Percentiles rank a stretch among this genome's conserved stretches.
These are phyloP conservation scores for Ustulina deusta DNA, from an alignment of 2,329 filamentous ascomycete genomes.

Conservation along the genomic window DNA sequence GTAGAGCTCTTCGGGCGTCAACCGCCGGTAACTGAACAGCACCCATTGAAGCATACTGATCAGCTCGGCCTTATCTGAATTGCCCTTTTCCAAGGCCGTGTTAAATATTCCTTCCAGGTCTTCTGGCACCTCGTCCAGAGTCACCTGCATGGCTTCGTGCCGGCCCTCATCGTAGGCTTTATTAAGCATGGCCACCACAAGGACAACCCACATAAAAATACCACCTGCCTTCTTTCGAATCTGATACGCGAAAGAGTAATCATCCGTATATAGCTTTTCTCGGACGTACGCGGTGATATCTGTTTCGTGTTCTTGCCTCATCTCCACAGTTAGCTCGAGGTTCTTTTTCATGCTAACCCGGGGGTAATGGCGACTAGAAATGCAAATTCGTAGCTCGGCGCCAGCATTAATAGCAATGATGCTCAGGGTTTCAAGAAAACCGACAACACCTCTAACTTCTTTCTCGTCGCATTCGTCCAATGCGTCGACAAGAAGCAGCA, in stretches of 20 bases:
- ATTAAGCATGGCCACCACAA: conserved; percentile 42
- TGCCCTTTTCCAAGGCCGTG: not conserved
- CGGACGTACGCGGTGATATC: conserved; percentile 12
- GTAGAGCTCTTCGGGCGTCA: conserved; percentile 13
- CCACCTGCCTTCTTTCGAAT: conserved; percentile 49
- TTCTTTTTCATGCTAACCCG: conserved; percentile 4
- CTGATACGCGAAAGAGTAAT: not conserved
- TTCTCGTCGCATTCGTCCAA: conserved; percentile 21
- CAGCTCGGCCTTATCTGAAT: conserved; percentile 2
- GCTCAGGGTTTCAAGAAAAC: conserved; percentile 15
- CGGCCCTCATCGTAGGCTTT: conserved; percentile 28
- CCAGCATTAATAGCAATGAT: not conserved
- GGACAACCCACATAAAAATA: conserved; percentile 58
- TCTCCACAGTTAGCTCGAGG: conserved; percentile 9
- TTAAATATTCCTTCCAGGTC: conserved; percentile 14
- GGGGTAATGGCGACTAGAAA: conserved; percentile 22
- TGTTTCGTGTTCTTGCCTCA: not conserved
- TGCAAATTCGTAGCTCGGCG: conserved; percentile 9
- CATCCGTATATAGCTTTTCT: not conserved
- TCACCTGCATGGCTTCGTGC: conserved; percentile 1
- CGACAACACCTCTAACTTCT: conserved; percentile 6
- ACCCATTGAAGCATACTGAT: conserved; percentile 22
- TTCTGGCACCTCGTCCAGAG: not conserved
- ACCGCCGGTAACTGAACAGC: not conserved
- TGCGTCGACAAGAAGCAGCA: conserved; percentile 18